A percentile compares a stretch with the other conserved stretches of the same genome.
These are phyloP conservation scores for Tuber umbilicatum DNA, from an alignment of 495 filamentous ascomycete genomes.

Conservation along the genomic window DNA sequence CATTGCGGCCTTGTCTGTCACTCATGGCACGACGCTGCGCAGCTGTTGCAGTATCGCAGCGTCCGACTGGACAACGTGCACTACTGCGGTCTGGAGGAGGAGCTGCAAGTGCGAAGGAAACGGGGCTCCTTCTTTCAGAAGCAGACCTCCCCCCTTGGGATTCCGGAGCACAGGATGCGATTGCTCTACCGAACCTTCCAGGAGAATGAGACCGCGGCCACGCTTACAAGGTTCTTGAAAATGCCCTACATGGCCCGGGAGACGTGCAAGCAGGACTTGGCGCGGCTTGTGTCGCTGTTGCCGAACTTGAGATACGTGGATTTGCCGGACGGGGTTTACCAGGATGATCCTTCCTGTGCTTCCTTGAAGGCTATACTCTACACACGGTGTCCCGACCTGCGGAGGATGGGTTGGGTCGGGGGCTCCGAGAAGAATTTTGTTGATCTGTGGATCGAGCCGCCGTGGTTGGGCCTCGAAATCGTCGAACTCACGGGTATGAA, in stretches of 20 bases:
- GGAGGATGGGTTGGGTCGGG: constrained; percentile 75
- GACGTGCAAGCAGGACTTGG: constrained; percentile 73
- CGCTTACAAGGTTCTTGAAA: constrained; percentile 68
- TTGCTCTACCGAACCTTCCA: constrained; percentile 75
- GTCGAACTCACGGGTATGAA: constrained; percentile 67
- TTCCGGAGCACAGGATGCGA: constrained; percentile 64
- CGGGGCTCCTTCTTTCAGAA: constrained; percentile 69
- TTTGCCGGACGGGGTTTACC: constrained; percentile 78
- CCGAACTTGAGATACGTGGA: constrained; percentile 85
- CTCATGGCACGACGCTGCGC: constrained; percentile 52
- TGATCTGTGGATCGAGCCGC: constrained; percentile 54
- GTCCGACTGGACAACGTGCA: constrained; percentile 92
- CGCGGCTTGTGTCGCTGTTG: constrained; percentile 75
- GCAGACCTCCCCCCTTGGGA: constrained; percentile 64
- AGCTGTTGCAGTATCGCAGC: constrained; percentile 62
- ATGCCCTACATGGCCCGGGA: constrained; percentile 96
- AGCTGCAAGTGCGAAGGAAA: constrained; percentile 68
- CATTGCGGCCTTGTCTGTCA: constrained; percentile 66
- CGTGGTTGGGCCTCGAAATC: constrained; percentile 74
- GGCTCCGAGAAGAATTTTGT: constrained; percentile 76
- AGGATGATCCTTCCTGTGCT: constrained; percentile 65
- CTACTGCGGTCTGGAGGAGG: constrained; percentile 80
- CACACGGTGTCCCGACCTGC: constrained; percentile 69
- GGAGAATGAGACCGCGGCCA: constrained; percentile 60
- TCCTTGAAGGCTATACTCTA: constrained; percentile 77